Percentiles rank a stretch among this genome's conserved stretches.
Evolutionary conservation across 306 rosid genomes (phyloP).

Genomic region (Albizia julibrissin): DNA sequence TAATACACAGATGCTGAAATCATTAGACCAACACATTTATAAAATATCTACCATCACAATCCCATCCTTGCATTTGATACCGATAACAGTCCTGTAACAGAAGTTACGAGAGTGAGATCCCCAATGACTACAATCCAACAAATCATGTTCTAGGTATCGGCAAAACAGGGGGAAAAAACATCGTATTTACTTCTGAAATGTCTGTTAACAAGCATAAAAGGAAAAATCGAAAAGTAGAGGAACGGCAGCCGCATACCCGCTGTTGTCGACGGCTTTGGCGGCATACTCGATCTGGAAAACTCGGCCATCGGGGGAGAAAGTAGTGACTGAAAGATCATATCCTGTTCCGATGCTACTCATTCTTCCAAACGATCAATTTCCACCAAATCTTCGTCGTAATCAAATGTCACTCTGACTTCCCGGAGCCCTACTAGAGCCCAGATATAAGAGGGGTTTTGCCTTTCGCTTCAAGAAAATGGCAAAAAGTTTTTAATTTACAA

Average conservation of each 20-base stretch:
- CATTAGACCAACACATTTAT: background rate
- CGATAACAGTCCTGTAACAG: conserved; percentile 88
- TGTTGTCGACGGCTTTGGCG: conserved; percentile 97
- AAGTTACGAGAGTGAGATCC: conserved; percentile 30
- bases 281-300: conserved; percentile 99
- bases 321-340: conserved; percentile 96
- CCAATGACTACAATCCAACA: background rate
- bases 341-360: conserved; percentile 99
- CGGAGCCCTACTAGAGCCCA: background rate
- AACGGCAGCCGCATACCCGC: conserved; percentile 55
- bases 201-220: background rate
- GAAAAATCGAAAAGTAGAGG: background rate
- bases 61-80: conserved; percentile 96
- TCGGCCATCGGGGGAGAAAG: conserved; percentile 97
- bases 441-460: background rate
- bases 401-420: background rate
- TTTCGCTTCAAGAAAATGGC: background rate
- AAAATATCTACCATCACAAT: conserved; percentile 66
- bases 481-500: background rate
- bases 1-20: background rate
- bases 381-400: conserved; percentile 21
- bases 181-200: background rate
- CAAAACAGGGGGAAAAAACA: background rate
- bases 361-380: background rate
- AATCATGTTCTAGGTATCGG: background rate